phyloP scores from a whole-genome alignment of 192 early-diverging fungal species.

The Pilaira anomala region DNA sequence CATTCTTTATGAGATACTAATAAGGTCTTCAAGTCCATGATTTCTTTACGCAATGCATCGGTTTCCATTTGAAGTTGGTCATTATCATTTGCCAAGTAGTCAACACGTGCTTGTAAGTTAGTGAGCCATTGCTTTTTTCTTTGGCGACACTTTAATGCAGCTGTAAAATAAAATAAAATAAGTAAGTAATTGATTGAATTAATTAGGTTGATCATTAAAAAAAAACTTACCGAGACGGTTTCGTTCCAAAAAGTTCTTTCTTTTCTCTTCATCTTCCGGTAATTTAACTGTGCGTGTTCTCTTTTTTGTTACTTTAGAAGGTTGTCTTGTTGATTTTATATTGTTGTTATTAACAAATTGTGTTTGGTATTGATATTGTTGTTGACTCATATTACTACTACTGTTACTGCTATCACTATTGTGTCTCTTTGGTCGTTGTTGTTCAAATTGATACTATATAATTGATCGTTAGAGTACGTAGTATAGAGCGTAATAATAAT shows the following conservation, averaged over 20 bases:
- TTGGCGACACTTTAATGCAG: constrained; percentile 87
- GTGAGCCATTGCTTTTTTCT: constrained; percentile 89
- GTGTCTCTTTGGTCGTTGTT: too few relatives aligned
- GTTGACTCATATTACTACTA: background rate
- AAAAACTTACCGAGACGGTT: constrained; percentile 73
- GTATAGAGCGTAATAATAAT: too few relatives aligned
- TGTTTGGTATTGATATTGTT: constrained; percentile 11
- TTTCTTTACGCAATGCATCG: constrained; percentile 59
- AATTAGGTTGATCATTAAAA: background rate
- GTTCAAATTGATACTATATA: too few relatives aligned
- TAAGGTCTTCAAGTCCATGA: constrained; percentile 72
- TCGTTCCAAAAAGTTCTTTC: constrained; percentile 83
- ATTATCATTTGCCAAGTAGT: constrained; percentile 60
- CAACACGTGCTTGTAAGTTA: constrained; percentile 65
- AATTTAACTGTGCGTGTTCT: constrained; percentile 2
- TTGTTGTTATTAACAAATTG: background rate
- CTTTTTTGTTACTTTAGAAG: constrained; percentile 4
- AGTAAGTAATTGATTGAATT: background rate
- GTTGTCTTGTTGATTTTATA: background rate
- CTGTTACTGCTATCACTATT: background rate
- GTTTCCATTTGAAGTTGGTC: constrained; percentile 58
- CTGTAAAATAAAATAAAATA: constrained; percentile 31
- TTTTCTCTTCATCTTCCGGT: constrained; percentile 38
- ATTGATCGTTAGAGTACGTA: too few relatives aligned
- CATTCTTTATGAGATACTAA: constrained; percentile 33